phyloP scores from a whole-genome alignment of 2,329 filamentous ascomycete species.

The Pleomassaria siparia region DNA sequence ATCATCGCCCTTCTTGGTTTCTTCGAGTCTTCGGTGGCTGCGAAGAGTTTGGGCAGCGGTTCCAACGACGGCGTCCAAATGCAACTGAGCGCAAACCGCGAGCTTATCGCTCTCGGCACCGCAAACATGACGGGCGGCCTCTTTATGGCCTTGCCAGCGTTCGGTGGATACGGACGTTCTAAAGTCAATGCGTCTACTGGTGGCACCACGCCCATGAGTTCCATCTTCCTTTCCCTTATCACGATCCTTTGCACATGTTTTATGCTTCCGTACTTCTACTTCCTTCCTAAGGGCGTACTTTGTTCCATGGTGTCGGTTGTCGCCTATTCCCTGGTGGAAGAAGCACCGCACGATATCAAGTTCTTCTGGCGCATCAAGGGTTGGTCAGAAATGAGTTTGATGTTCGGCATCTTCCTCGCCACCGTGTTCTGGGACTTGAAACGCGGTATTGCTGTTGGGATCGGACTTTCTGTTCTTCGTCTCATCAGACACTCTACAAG shows the following conservation, averaged over 20 bases:
- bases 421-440: constrained; percentile 96
- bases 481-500: constrained; percentile 89
- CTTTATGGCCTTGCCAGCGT: constrained; percentile 90
- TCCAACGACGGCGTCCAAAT: constrained; percentile 72
- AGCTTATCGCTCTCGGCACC: constrained; percentile 86
- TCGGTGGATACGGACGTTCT: constrained; percentile 93
- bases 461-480: constrained; percentile 84
- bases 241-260: constrained; percentile 79
- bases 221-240: constrained; percentile 80
- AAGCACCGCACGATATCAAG: constrained; percentile 85
- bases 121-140: constrained; percentile 90
- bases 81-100: constrained; percentile 84
- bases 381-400: constrained; percentile 82
- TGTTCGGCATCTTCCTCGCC: constrained; percentile 85
- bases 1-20: constrained; percentile 95
- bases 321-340: constrained; percentile 90
- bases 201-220: constrained; percentile 90
- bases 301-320: constrained; percentile 95
- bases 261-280: constrained; percentile 89
- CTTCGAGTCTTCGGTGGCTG: constrained; percentile 95
- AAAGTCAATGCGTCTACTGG: constrained; percentile 94
- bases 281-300: constrained; percentile 92
- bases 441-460: constrained; percentile 89
- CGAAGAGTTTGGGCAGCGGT: constrained; percentile 71
- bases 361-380: constrained; percentile 88